Base-by-base conservation (phyloP, 352 stramenopile species). In the Phytopythium aichiense region DNA sequence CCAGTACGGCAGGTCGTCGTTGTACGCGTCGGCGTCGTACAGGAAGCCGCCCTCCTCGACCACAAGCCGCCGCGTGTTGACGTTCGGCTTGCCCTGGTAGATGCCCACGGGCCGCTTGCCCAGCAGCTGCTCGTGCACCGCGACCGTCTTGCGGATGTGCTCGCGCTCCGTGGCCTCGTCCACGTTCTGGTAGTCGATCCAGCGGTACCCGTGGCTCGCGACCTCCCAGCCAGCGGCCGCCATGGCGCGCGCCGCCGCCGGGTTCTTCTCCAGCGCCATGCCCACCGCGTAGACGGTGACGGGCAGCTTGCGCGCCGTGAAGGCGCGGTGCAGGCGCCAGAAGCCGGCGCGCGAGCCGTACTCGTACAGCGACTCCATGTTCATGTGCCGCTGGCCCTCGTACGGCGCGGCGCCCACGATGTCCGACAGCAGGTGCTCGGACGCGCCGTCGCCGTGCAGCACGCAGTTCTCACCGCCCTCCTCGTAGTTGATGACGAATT, bases 401-500 rank as follows among this genome's bases (percentile, higher is more conserved):
- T 91, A 92, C 13, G 92, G 78, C 28, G 66, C 20, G 6, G 87
- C 88, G 28, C 87, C 91, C 35, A 97, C 89, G 58, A 98, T 98
- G 65, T 98, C 95, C 18, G 86, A 94, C 38, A 98, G 77, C 38
- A 98, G 71, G 67, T 97, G 84, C 77, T 98, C 93, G 25, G 84
- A 96, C 57, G 82, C 79, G 11, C 46, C 55, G 69, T 98, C 93
- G 4, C 92, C 92, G 68, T 98, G 85, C 20, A 98, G 76, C 23
- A 97, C 66, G 61, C 91, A 98, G 71, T 92, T 98, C 69, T 99
- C 95, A 42, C 92, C 92, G 45, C 95, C 95, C 72, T 98, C 95
- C 76, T 99, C 94, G 74, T 98, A 99, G 78, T 99, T 99, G 63
- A 99, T 88, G 8, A 99, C 95, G 65, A 99, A 96, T 69, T 98